Evolutionary conservation across 371 early-diverging fungal species (phyloP), one percentile per base, ranked within the genome.

Genomic region (Mucor saturninus): DNA sequence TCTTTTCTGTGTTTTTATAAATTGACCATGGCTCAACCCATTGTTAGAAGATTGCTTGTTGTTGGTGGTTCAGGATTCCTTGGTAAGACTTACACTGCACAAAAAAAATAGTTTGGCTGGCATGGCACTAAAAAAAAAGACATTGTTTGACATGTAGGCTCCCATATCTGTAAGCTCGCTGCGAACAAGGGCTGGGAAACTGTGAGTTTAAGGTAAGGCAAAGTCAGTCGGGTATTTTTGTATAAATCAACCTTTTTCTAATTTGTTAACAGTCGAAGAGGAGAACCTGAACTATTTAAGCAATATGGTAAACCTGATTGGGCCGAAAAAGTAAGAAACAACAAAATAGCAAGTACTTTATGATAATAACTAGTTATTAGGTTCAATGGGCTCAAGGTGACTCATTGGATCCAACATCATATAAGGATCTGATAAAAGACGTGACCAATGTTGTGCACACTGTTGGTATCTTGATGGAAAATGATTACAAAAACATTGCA

Each of bases 61-160:
- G 91, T 90, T 4, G 91, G 91, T 26, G 91, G 91, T 31, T 79
- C 88, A 1, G 91, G 91, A 0, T 88, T 86, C 60, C 74, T 91
- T 13, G 91, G 91, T 80, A 81, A 50, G 30, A 14, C 14, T 8
- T 48, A 26, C 28, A 28, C 21, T 48, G 9, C 2, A 48, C 5
- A n/a, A 43, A 21, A 21, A 21, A 1, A 1, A 21, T n/a, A 21
- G 21, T 1, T 21, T 21, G 21, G 21, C 21, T 21, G 21, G 8
- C 35, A 35, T 8, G 35, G 35, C 35, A 35, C 35, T 28, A 48
- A 28, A 60, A 64, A 66, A 26, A 38, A 54, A 4, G 6, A 9
- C 32, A 6, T 8, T 14, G 21, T 21, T 21, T 21, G 15, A 51
- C 32, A 54, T 38, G 26, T 50, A 85, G 88, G 88, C 5, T 66